Percentiles rank a stretch among this genome's conserved stretches.
Conservation (phyloP, 164 flowering plant genomes). For the Chloranthus sessilifolius region DNA sequence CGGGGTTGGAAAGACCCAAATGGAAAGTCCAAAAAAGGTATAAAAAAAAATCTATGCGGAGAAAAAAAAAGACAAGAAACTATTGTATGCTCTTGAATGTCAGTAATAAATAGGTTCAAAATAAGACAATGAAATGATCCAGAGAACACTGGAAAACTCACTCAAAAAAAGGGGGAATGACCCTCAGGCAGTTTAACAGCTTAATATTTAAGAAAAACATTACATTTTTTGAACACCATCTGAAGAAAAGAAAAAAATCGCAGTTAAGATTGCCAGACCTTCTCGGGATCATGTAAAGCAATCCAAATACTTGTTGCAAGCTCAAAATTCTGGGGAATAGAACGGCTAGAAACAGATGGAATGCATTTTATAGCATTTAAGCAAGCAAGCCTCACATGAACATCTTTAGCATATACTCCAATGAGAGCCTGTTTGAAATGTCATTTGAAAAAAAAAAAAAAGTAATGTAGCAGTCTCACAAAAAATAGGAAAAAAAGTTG, state of each 20-base stretch:
- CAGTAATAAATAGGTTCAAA: too few species aligned
- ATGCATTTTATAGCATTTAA: slow-evolving; percentile 90
- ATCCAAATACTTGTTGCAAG: slow-evolving; percentile 95
- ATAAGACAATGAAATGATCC: too few species aligned
- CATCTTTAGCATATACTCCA: slow-evolving; percentile 90
- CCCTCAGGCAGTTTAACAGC: too few species aligned
- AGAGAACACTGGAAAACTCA: too few species aligned
- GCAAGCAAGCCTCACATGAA: slow-evolving; percentile 95
- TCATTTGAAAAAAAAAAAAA: neutral
- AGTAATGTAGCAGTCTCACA: neutral
- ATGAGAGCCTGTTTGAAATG: slow-evolving; percentile 54
- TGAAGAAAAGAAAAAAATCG: neutral
- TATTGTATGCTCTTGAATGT: too few species aligned
- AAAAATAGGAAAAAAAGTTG: neutral
- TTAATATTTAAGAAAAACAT: too few species aligned
- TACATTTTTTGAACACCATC: too few species aligned
- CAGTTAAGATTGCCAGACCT: slow-evolving; percentile 38
- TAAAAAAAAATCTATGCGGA: too few species aligned
- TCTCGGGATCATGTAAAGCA: slow-evolving; percentile 91
- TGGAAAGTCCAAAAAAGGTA: too few species aligned
- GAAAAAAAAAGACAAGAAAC: too few species aligned
- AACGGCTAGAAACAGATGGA: slow-evolving; percentile 74
- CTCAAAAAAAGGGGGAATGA: too few species aligned
- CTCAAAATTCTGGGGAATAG: slow-evolving; percentile 66
- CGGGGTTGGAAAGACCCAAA: too few species aligned